These are phyloP conservation scores for Drechslerella stenobrocha DNA, from an alignment of 2,329 filamentous ascomycete genomes.

Conservation along the genomic window DNA sequence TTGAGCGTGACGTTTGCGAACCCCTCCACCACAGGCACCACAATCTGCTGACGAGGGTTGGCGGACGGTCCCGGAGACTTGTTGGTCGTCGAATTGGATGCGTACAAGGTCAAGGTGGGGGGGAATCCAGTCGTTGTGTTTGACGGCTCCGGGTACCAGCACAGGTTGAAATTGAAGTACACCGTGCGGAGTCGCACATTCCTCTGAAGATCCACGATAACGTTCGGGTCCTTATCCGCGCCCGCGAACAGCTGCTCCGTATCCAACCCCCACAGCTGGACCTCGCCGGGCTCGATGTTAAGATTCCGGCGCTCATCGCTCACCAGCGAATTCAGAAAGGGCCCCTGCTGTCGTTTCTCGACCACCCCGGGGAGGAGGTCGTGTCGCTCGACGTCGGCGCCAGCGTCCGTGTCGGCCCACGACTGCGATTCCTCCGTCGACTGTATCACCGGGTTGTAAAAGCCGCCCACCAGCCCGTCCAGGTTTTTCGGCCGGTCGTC, in stretches of 20 bases:
- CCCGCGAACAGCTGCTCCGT: conserved; percentile 49
- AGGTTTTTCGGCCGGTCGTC: conserved; percentile 49
- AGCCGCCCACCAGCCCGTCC: conserved; percentile 48
- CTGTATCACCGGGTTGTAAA: conserved; percentile 47
- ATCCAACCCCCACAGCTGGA: conserved; percentile 34
- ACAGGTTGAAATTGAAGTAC: conserved; percentile 85
- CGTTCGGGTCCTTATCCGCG: conserved; percentile 44
- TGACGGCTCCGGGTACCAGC: conserved; percentile 68
- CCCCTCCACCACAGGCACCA: conserved; percentile 66
- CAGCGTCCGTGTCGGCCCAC: conserved; percentile 13
- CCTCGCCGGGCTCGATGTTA: conserved; percentile 33
- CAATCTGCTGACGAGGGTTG: conserved; percentile 58
- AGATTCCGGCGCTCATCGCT: conserved; percentile 23
- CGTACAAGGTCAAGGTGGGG: conserved; percentile 75
- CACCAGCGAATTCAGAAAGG: conserved; percentile 26
- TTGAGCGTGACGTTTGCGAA: conserved; percentile 69
- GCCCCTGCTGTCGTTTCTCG: conserved; percentile 17
- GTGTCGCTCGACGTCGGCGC: conserved; percentile 7
- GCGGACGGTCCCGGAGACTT: conserved; percentile 67
- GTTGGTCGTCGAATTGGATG: conserved; percentile 69
- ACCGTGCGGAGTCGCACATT: conserved; percentile 60
- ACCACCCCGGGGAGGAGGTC: conserved; percentile 30
- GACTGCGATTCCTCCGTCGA: conserved; percentile 28
- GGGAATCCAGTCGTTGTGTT: conserved; percentile 61
- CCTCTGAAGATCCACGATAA: conserved; percentile 50